Percentiles rank a stretch among this genome's conserved stretches.
These are phyloP conservation scores for Passiflora organensis DNA, from an alignment of 345 rosid genomes.

Conservation along the genomic window DNA sequence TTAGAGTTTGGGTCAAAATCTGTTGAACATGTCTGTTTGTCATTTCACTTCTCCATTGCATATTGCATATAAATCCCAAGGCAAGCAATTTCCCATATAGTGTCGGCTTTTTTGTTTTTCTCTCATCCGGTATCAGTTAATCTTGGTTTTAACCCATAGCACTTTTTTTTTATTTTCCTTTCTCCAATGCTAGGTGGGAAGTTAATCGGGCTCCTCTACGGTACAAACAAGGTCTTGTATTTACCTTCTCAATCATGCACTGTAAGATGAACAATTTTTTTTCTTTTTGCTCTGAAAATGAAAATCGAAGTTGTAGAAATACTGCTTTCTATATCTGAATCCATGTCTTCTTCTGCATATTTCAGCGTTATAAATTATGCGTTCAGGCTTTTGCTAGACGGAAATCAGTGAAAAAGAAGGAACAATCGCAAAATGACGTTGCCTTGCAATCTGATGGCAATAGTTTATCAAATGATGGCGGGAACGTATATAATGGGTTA, in stretches of 20 bases:
- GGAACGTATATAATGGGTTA: slow-evolving; percentile 22
- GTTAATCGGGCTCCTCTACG: slow-evolving; percentile 12
- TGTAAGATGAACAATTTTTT: slow-evolving; percentile 24
- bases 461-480: slow-evolving; percentile 20
- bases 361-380: slow-evolving; percentile 29
- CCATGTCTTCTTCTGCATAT: neutral
- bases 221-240: neutral
- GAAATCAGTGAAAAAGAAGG: slow-evolving; percentile 39
- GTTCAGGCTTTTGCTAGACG: slow-evolving; percentile 32
- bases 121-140: too few species aligned
- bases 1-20: too few species aligned
- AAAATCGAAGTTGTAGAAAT: neutral
- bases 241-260: slow-evolving; percentile 10
- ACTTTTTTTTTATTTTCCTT: too few species aligned
- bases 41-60: too few species aligned
- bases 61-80: too few species aligned
- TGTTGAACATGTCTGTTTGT: too few species aligned
- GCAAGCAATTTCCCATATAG: too few species aligned
- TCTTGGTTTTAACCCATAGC: too few species aligned
- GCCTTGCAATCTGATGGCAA: slow-evolving; percentile 7
- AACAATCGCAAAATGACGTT: slow-evolving; percentile 19
- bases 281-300: neutral
- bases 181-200: slow-evolving; percentile 11
- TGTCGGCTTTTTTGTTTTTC: too few species aligned
- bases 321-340: neutral